A percentile compares a stretch with the other conserved stretches of the same genome.
phyloP scores from a whole-genome alignment of 2,329 filamentous ascomycete genomes.

The Epichloe uncinata region DNA sequence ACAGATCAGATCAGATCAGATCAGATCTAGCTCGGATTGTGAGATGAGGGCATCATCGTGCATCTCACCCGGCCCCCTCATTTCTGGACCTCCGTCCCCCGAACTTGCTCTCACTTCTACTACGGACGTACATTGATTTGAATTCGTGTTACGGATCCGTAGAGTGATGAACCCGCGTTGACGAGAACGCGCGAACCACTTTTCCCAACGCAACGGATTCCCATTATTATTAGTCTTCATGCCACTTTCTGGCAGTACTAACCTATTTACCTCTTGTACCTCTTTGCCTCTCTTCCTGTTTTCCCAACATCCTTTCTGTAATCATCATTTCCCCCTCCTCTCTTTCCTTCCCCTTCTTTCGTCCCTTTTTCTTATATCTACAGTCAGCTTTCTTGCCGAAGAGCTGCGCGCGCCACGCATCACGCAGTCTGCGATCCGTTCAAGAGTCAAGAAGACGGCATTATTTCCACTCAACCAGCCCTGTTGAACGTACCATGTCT shows the following conservation, averaged over 20 bases:
- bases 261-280: too few relatives aligned
- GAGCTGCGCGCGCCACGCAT: too few relatives aligned
- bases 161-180: neutral
- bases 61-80: neutral
- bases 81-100: neutral
- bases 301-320: too few relatives aligned
- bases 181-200: neutral
- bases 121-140: too few relatives aligned
- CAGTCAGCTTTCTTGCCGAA: too few relatives aligned
- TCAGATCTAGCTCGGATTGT: neutral
- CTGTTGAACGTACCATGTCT: conserved; percentile 34
- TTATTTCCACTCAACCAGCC: too few relatives aligned
- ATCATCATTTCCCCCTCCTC: too few relatives aligned
- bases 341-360: too few relatives aligned
- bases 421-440: too few relatives aligned
- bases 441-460: too few relatives aligned
- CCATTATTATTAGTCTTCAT: neutral
- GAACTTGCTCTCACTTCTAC: neutral
- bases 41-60: conserved; percentile 3
- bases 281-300: too few relatives aligned
- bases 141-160: neutral
- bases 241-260: neutral
- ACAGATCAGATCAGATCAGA: neutral
- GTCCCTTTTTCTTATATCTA: too few relatives aligned
- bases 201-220: neutral